Base-by-base conservation (phyloP, 208 protist species). In the Leishmania arabica region DNA sequence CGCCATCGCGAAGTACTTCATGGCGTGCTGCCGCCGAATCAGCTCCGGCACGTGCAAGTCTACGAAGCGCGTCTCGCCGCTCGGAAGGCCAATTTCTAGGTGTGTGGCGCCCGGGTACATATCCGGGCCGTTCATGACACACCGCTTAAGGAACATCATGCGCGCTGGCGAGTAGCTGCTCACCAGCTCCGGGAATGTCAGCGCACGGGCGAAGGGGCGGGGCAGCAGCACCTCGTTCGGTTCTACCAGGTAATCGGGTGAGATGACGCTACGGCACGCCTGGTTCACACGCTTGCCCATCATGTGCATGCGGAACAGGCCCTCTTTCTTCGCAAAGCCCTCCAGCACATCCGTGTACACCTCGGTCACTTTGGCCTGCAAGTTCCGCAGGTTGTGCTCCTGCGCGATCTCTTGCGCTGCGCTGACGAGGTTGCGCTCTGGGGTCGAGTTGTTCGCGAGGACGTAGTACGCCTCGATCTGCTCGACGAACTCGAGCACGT, bases 241-340 rank as follows among this genome's bases (percentile, higher is more conserved):
- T 79, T 98, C 93, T 42, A 99, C 86, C 53, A 98, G 93, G 77
- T 95, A 98, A 92, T 99, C 99, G 31, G 99, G 99, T 19, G 99
- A 99, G 89, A 99, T 99, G 81, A 99, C 99, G 75, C 90, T 98
- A 68, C 99, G 96, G 75, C 98, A 99, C 15, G 99, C 97, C 85
- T 99, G 99, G 93, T 99, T 99, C 56, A 99, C 99, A 82, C 99
- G 96, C 88, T 99, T 99, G 79, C 99, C 99, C 99, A 99, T 99
- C 98, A 99, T 99, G 93, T 99, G 95, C 94, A 98, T 99, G 87
- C 99, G 96, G 89, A 99, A 99, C 1, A 99, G 90, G 79, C 99
- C 99, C 84, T 99, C 89, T 91, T 99, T 99, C 88, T 99, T 99
- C 68, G 99, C 99, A 70, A 99, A 98, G 80, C 79, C 95, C 42